Evolutionary conservation across 2,329 filamentous ascomycete genomes (phyloP), one percentile per base, ranked within the genome.

Genomic region (Pseudogymnoascus sp.): DNA sequence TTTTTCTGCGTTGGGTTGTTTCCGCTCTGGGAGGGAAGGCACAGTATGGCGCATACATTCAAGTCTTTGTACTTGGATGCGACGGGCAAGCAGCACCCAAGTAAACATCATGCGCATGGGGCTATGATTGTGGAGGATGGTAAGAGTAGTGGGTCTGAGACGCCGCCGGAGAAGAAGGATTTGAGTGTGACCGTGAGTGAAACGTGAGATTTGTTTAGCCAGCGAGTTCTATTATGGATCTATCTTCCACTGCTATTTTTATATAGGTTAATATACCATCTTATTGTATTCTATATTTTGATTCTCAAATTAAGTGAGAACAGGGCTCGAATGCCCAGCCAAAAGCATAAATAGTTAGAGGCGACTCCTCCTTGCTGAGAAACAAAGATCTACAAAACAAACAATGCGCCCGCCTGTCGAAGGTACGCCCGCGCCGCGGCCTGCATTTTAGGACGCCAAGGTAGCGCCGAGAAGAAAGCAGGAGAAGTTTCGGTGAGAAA

Each of bases 1-100:
- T 77, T 86, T 1, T 79, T 87, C 62, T 88, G 85, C 8, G 91
- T 96, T 0, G 91, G 90, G 0, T 39, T 96, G 0, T 96, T 88
- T 74, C 92, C 92, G 5, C 76, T 94, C 1, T 94, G 83, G 74
- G 91, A 96, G 71, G 90, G 91, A 0, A 78, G 92, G 1, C 75
- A 80, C 62, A 92, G 88, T 1, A 85, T 90, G 62, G 71, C 72
- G 0, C 77, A 82, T 60, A 90, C 87, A 0, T 74, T 83, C 65
- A 84, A 81, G 71, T 77, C 81, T 29, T 88, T 92, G 66, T 80
- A 75, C 41, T 69, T 80, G 62, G 89, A 92, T 73, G 62, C 89
- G 6, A 81, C 76, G 1, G 80, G 80, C 17, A 71, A 70, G 59
- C 63, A 70, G 55, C 69, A 71, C 60, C 71, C 71, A 8, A 67